phyloP scores from a whole-genome alignment of 345 rosid genomes.

The Citrus medica region DNA sequence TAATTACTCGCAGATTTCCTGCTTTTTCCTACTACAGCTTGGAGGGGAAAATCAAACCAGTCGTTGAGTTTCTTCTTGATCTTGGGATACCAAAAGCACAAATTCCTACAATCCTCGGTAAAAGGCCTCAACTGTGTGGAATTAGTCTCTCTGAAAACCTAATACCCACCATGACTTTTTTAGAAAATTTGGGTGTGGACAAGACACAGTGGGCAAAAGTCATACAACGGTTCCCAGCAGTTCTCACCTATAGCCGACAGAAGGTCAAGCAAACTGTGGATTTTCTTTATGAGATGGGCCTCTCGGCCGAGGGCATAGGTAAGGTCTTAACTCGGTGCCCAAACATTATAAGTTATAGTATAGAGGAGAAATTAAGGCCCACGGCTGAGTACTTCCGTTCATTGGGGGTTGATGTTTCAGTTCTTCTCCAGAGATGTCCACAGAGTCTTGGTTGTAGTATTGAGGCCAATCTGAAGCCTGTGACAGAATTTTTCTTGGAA shows the following conservation, averaged over 20 bases:
- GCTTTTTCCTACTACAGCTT: slow-evolving; percentile 83
- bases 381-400: slow-evolving; percentile 66
- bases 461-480: slow-evolving; percentile 76
- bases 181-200: slow-evolving; percentile 75
- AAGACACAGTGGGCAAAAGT: slow-evolving; percentile 86
- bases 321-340: slow-evolving; percentile 75
- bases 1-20: slow-evolving; percentile 65
- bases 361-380: slow-evolving; percentile 78
- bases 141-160: slow-evolving; percentile 72
- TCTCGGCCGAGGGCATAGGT: slow-evolving; percentile 58
- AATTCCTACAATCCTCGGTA: slow-evolving; percentile 54
- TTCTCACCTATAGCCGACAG: slow-evolving; percentile 78
- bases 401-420: slow-evolving; percentile 58
- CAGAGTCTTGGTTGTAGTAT: slow-evolving; percentile 80
- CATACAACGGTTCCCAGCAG: slow-evolving; percentile 73
- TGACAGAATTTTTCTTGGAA: slow-evolving; percentile 64
- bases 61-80: slow-evolving; percentile 78
- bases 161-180: slow-evolving; percentile 71
- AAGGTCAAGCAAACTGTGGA: slow-evolving; percentile 55
- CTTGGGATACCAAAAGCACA: slow-evolving; percentile 74
- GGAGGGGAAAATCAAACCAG: slow-evolving; percentile 81
- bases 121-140: slow-evolving; percentile 88
- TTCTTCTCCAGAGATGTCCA: slow-evolving; percentile 70
- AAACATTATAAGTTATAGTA: slow-evolving; percentile 68
- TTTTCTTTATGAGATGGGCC: slow-evolving; percentile 70